Evolutionary conservation across 805 yeast species (phyloP), one percentile per base, ranked within the genome.

Genomic region (Wickerhamomyces hampshirensis): DNA sequence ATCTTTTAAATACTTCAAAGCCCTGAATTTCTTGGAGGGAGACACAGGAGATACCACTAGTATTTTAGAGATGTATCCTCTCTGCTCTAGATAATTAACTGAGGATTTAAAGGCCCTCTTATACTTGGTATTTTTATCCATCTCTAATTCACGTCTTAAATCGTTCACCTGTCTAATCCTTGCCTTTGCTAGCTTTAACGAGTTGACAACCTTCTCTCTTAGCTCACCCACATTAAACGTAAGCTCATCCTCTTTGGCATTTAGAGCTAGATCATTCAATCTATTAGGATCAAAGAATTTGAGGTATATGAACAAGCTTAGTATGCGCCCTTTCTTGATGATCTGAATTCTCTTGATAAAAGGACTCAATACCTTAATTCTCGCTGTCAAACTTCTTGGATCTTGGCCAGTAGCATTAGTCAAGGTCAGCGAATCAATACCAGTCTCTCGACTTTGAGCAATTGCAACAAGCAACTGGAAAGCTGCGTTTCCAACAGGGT

Each of bases 331-430:
- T 24, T 70, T 59, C 23, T 60, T 59, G 18, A 66, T 42, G 16
- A 69, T 46, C 31, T 57, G 64, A 2, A 46, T 43, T 34, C 68
- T 74, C 16, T 59, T 59, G 5, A 80, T 69, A 13, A 78, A 57
- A 15, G 73, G 75, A 26, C 65, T 74, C 14, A 83, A 59, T 29
- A 68, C 67, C 47, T 73, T 76, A 35, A 81, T 62, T 46, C 93
- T 66, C 1, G 76, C 65, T 0, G 88, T 77, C 28, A 81, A 63
- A 39, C 88, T 80, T 44, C 91, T 67, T 13, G 80, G 73, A 48
- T 83, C 93, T 56, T 83, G 93, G 7, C 73, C 73, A 0, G 88
- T 73, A 14, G 60, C 64, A 28, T 62, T 60, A 3, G 79, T 72
- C 39, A 83, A 61, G 18, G 74, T 76, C 21, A 75, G 60, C 0